Evolutionary conservation across 805 yeast genomes (phyloP).

Genomic region (Candida pseudofarinosa): DNA sequence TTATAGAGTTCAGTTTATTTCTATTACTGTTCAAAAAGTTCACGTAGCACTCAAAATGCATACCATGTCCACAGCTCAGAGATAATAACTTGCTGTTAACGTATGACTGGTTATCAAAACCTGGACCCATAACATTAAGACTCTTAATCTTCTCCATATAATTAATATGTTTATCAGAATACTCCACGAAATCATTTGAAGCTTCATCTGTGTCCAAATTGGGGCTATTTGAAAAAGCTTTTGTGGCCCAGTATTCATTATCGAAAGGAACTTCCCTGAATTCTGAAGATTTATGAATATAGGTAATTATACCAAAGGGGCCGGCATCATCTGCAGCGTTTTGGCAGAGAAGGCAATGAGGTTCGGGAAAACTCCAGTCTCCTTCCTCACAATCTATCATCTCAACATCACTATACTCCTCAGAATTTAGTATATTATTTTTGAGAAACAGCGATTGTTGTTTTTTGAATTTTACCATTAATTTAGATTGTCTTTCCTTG

Average conservation of each 20-base stretch:
- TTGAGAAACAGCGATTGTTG: constrained; percentile 77
- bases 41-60: constrained; percentile 77
- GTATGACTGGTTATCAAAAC: constrained; percentile 47
- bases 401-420: constrained; percentile 38
- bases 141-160: constrained; percentile 36
- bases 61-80: constrained; percentile 89
- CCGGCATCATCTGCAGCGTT: constrained; percentile 64
- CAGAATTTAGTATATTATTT: constrained; percentile 32
- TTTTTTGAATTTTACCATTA: constrained; percentile 72
- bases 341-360: constrained; percentile 78
- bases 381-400: constrained; percentile 31
- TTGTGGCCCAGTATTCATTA: constrained; percentile 60
- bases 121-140: constrained; percentile 60
- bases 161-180: constrained; percentile 31
- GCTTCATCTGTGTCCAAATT: constrained; percentile 36
- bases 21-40: constrained; percentile 57
- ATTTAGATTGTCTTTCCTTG: constrained; percentile 60
- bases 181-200: constrained; percentile 9
- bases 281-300: constrained; percentile 54
- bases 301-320: constrained; percentile 71
- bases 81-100: constrained; percentile 47
- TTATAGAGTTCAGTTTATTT: constrained; percentile 62
- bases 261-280: constrained; percentile 63
- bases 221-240: constrained; percentile 51
- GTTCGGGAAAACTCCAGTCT: constrained; percentile 67